A percentile compares a stretch with the other conserved stretches of the same genome.
Conservation (phyloP, 352 stramenopile genomes). For the Lagenidium sp. region DNA sequence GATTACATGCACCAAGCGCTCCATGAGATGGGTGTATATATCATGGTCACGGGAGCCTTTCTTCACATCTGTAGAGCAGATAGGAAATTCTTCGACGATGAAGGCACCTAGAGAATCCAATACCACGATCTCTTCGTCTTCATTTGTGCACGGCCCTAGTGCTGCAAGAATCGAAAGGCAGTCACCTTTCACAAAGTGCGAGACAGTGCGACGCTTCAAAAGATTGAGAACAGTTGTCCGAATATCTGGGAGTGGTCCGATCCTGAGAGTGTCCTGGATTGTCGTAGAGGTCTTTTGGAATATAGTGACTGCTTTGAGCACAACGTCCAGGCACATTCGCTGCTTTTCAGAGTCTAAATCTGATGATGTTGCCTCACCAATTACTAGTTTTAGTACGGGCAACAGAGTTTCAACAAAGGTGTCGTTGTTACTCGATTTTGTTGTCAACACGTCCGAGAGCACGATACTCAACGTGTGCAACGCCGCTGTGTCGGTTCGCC, state of each 20-base stretch:
- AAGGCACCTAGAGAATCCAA: constrained; percentile 33
- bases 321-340: no score
- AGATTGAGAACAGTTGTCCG: constrained; percentile 20
- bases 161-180: constrained; percentile 31
- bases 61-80: constrained; percentile 59
- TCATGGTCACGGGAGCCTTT: constrained; percentile 56
- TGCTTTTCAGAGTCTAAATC: no score
- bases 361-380: no score
- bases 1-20: constrained; percentile 39
- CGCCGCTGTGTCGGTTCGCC: no score
- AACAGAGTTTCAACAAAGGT: no score
- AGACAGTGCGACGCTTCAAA: constrained; percentile 23
- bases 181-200: constrained; percentile 55
- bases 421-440: no score
- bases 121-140: constrained; percentile 5
- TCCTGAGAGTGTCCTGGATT: no score
- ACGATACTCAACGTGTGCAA: no score
- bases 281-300: no score
- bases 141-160: constrained; percentile 12
- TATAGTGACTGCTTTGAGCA: no score
- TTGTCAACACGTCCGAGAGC: no score
- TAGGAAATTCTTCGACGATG: constrained; percentile 67
- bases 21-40: constrained; percentile 44
- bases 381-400: no score
- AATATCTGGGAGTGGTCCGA: constrained; percentile 31